Evolutionary conservation across 208 protist genomes (phyloP), one percentile per base, ranked within the genome.

Genomic region (Naegleria fowleri): DNA sequence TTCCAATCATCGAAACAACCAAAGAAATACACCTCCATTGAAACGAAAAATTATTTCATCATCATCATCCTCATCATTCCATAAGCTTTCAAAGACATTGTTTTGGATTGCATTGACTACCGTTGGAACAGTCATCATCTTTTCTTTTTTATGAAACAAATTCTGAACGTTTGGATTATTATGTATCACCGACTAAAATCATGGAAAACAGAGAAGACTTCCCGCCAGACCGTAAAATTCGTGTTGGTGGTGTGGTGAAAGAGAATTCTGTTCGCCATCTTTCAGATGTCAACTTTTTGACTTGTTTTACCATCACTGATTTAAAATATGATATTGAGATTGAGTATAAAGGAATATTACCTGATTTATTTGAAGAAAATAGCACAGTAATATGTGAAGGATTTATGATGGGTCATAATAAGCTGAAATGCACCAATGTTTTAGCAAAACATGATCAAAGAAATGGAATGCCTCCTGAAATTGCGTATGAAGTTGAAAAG

Each of bases 351-450:
- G 55, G 55, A 29, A 29, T 67, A 29, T 67, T 67, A 67, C 55
- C 55, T 67, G 55, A 67, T 67, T 67, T 67, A 67, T 67, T 67
- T 67, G 55, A 67, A 67, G 55, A 67, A 67, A 67, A 67, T 67
- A 67, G 55, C 22, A 67, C 55, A 29, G 55, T 29, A 22, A 19
- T 67, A 22, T 67, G 55, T 67, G 55, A 67, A 67, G 55, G 55
- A 29, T 67, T 67, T 67, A 67, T 67, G 55, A 2, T 67, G 11
- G 55, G 55, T 29, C 55, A 67, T 67, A 29, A 15, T 67, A 67
- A 67, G 22, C 22, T 67, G 55, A 67, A 67, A 67, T 67, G 55
- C 19, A 67, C 55, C 1, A 67, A 67, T 67, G 22, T 67, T 67
- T 67, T 67, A 67, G 55, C 55, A 29, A 67, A 67, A 19, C 55